Evolutionary conservation across 805 yeast species (phyloP), one percentile per base, ranked within the genome.

Genomic region (Candida peoriensis): DNA sequence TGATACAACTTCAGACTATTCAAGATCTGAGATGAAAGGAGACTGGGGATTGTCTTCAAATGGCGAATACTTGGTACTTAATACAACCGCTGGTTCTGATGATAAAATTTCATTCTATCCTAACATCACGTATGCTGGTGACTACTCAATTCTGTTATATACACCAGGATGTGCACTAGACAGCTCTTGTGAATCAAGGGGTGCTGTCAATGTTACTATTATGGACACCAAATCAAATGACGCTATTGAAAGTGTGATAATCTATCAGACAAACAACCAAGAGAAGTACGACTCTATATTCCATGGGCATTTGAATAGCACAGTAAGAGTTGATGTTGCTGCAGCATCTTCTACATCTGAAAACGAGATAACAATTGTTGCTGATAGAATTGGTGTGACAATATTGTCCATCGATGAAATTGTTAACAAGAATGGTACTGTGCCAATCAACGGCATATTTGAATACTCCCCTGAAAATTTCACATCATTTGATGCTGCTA

Each of bases 161-260:
- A 93, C 98, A 1, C 96, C 96, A 0, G 97, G 97, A 0, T 93
- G 98, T 61, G 34, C 56, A 1, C 54, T 47, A 4, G 95, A 84
- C 53, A 58, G 63, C 32, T 70, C 93, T 0, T 93, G 98, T 60
- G 46, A 54, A 16, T 39, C 61, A 15, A 72, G 98, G 53, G 90
- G 95, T 9, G 70, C 75, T 18, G 90, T 85, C 4, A 85, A 85
- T 47, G 96, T 81, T 0, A 71, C 94, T 0, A 64, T 89, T 2
- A 63, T 58, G 42, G 64, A 70, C 21, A 74, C 71, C 16, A 48
- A 55, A 0, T 46, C 52, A 0, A 48, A 63, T 12, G 60, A 60
- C 5, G 37, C 69, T 1, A 47, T 78, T 4, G 48, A 69, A 3
- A 48, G 75, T 1, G 46, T 61, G 2, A 44, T 69, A 27, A 64